Conservation (phyloP, 305 asterid species). For the Petunia hybrid region DNA sequence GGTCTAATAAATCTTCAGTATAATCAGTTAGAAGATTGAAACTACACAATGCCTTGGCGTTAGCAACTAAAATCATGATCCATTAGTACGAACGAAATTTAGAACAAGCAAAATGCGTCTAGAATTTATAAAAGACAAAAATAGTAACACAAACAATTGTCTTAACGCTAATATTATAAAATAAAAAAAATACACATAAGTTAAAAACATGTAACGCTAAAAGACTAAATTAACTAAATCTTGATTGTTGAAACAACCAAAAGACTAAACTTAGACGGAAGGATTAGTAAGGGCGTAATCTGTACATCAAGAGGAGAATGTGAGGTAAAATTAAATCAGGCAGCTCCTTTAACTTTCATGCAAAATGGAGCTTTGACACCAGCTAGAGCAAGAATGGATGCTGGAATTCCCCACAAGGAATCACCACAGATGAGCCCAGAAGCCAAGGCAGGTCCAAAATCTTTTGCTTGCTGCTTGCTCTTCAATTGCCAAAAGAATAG, state of each 20-base stretch:
- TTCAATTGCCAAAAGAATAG: conserved; percentile 4
- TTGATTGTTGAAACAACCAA: background rate
- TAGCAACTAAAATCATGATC: background rate
- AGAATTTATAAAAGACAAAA: conserved; percentile 1
- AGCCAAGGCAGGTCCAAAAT: conserved; percentile 32
- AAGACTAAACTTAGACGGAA: background rate
- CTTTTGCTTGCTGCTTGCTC: conserved; percentile 30
- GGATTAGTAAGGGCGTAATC: background rate
- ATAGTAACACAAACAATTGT: background rate
- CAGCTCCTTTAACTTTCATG: conserved; percentile 13
- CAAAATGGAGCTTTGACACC: conserved; percentile 33
- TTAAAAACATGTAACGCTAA: background rate
- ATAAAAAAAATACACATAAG: background rate
- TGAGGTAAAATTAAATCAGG: background rate
- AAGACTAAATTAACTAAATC: background rate
- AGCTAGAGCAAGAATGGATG: conserved; percentile 33
- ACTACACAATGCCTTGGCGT: background rate
- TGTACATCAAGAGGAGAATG: background rate
- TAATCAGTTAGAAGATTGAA: background rate
- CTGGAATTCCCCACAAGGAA: conserved; percentile 31
- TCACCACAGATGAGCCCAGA: conserved; percentile 37
- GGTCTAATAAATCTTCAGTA: background rate
- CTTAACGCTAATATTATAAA: background rate
- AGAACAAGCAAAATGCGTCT: background rate
- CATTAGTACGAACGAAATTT: background rate